Evolutionary conservation across 805 yeast genomes (phyloP), one percentile per base, ranked within the genome.

Genomic region (Lipomyces sp.): DNA sequence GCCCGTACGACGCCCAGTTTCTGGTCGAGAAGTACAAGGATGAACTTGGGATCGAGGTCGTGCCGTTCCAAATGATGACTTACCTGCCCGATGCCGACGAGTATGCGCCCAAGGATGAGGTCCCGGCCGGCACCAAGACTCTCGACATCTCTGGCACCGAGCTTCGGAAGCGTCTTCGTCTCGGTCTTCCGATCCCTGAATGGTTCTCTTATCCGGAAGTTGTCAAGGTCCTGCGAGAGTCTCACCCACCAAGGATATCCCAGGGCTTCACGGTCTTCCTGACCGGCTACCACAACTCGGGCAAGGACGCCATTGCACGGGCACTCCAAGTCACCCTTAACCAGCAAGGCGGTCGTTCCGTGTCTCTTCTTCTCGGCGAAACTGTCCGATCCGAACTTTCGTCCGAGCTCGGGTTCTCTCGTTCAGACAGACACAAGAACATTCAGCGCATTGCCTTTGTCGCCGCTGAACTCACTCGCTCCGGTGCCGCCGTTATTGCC

Each of bases 191-290:
- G 69, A 94, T 93, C 73, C 98, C 98, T 70, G 95, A 86, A 77
- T 93, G 98, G 98, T 93, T 94, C 80, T 91, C 97, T 4, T 93
- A 93, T 80, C 97, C 97, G 2, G 98, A 93, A 79, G 97, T 94
- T 62, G 98, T 94, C 67, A 85, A 85, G 77, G 92, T 94, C 67
- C 84, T 93, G 74, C 88, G 98, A 77, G 94, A 91, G 74, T 86
- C 93, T 57, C 93, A 93, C 78, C 98, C 98, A 64, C 97, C 98
- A 70, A 87, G 98, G 80, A 86, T 83, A 66, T 78, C 83, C 66
- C 98, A 94, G 81, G 98, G 98, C 45, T 94, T 93, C 78, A 90
- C 91, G 7, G 80, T 92, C 62, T 83, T 87, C 68, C 80, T 92
- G 62, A 82, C 87, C 39, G 87, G 90, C 50, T 79, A 82, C 71